A percentile compares a stretch with the other conserved stretches of the same genome.
These are phyloP conservation scores for Trichophyton rubrum DNA, from an alignment of 2,329 filamentous ascomycete species.

Conservation along the genomic window DNA sequence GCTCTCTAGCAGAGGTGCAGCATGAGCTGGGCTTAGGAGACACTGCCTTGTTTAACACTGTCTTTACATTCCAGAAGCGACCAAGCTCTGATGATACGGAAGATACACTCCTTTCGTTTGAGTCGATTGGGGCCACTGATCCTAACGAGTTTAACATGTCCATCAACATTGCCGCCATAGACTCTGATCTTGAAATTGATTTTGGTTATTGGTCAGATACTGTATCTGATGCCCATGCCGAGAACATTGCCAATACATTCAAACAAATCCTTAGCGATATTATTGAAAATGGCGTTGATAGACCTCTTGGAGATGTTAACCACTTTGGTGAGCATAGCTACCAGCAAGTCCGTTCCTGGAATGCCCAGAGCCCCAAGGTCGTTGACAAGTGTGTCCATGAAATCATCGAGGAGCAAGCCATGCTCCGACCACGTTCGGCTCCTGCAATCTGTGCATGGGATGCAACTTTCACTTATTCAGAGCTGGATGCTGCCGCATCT, in stretches of 20 bases:
- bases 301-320: constrained; percentile 20
- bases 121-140: constrained; percentile 9
- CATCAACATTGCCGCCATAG: constrained; percentile 11
- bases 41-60: constrained; percentile 31
- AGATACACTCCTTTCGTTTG: constrained; percentile 15
- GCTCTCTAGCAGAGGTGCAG: constrained; percentile 39
- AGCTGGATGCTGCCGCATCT: constrained; percentile 28
- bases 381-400: constrained; percentile 27
- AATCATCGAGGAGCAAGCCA: constrained; percentile 26
- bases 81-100: constrained; percentile 16
- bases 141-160: constrained; percentile 13
- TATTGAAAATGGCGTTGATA: constrained; percentile 11
- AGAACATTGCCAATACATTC: constrained; percentile 24
- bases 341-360: constrained; percentile 25
- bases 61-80: constrained; percentile 31
- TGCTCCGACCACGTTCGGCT: constrained; percentile 21
- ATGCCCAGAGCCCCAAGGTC: constrained; percentile 19
- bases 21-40: constrained; percentile 28
- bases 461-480: constrained; percentile 24
- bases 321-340: constrained; percentile 22
- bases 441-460: constrained; percentile 18
- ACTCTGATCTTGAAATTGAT: constrained; percentile 8
- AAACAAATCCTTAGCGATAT: constrained; percentile 23
- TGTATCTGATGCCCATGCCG: constrained; percentile 29
- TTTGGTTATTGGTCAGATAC: constrained; percentile 13